Base-by-base conservation (phyloP, 2,329 filamentous ascomycete species). In the Fusarium abutilonis region DNA sequence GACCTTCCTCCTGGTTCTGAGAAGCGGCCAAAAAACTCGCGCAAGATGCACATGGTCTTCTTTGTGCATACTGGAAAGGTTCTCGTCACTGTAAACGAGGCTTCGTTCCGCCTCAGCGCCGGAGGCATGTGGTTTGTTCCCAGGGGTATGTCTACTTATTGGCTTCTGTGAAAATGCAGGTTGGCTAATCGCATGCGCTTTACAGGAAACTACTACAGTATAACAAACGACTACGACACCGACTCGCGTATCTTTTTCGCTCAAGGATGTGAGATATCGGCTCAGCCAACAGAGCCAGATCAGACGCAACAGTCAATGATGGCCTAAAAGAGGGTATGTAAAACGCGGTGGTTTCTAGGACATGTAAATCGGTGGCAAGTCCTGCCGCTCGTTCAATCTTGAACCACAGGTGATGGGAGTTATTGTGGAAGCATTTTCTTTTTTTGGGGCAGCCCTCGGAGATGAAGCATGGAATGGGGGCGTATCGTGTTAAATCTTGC, bases 11-110 rank as follows among this genome's bases (percentile, higher is more conserved):
- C 92, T 0, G 89, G 90, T 3, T 87, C 91, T 29, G 86, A 90
- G 72, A 99, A 99, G 81, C 87, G 89, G 67, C 86, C 89, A 44
- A 98, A 98, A 82, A 98, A 97, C 76, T 90, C 91, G 32, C 85
- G 94, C 62, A 93, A 91, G 79, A 98, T 97, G 92, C 93, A 97
- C 73, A 95, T 99, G 89, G 89, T 91, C 1, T 98, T 98, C 76
- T 97, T 96, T 69, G 90, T 99, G 28, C 89, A 92, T 68, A 84
- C 86, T 40, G 95, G 95, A 19, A 88, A 90, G 64, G 92, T 97
- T 17, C 82, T 87, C 64, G 93, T 97, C 17, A 90, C 87, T 26
- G 85, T 96, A 43, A 87, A 90, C 64, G 86, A 90, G 64, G 89
- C 85, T 21, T 80, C 83, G 60, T 98, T 99, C 74, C 87, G 89